Percentiles rank a stretch among this genome's conserved stretches.
phyloP scores from a whole-genome alignment of 163 green algal species.

The Coccomyxa subellipsoidea region DNA sequence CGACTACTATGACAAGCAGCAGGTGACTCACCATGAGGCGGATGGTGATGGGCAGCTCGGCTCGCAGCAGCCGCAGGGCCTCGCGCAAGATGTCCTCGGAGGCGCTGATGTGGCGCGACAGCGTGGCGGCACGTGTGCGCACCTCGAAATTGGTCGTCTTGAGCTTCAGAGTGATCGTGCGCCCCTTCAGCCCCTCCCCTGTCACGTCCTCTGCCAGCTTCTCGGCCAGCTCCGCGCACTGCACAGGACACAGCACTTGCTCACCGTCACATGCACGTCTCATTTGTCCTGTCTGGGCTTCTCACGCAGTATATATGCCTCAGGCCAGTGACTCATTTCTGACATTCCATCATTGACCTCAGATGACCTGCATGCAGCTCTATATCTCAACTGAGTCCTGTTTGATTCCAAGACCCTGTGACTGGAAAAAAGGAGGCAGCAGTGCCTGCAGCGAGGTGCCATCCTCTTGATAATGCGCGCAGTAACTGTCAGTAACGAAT shows the following conservation, averaged over 20 bases:
- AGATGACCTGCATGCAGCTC: not conserved
- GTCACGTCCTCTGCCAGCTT: slow-evolving; percentile 75
- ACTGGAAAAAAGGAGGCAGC: too few relatives aligned
- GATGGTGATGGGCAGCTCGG: slow-evolving; percentile 60
- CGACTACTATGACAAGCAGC: not conserved
- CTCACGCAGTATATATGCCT: too few relatives aligned
- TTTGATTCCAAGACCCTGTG: too few relatives aligned
- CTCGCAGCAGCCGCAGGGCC: slow-evolving; percentile 38
- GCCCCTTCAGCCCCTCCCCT: slow-evolving; percentile 63
- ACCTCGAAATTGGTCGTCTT: slow-evolving; percentile 81
- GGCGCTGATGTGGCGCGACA: slow-evolving; percentile 40
- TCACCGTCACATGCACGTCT: not conserved
- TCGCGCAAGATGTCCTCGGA: slow-evolving; percentile 48
- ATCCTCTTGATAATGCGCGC: too few relatives aligned
- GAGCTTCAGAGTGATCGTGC: slow-evolving; percentile 88
- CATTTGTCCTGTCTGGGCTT: too few relatives aligned
- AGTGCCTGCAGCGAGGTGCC: too few relatives aligned
- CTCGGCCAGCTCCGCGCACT: slow-evolving; percentile 50
- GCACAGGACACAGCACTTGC: not conserved
- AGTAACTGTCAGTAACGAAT: too few relatives aligned
- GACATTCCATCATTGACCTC: not conserved
- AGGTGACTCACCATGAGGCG: slow-evolving; percentile 59
- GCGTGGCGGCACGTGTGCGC: slow-evolving; percentile 50
- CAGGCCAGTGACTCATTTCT: too few relatives aligned
- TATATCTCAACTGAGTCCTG: too few relatives aligned